A percentile compares a stretch with the other conserved stretches of the same genome.
These are phyloP conservation scores for Recurvomyces mirabilis DNA, from an alignment of 495 filamentous ascomycete species.

Conservation along the genomic window DNA sequence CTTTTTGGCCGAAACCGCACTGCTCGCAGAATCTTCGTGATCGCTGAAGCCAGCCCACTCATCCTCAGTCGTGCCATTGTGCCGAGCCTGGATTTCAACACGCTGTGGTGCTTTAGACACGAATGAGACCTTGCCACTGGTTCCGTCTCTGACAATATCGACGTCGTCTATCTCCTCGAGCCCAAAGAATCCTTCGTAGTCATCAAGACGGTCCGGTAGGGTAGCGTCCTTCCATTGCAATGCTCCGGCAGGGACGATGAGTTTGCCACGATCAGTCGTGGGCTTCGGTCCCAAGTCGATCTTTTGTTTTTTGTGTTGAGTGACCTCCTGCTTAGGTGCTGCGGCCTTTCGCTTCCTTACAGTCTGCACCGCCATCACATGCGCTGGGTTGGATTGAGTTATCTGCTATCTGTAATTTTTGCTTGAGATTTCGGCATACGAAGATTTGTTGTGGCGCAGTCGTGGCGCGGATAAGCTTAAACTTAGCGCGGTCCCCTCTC, in stretches of 20 bases:
- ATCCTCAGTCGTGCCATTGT: slow-evolving; percentile 27
- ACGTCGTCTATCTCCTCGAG: slow-evolving; percentile 88
- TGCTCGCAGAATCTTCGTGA: slow-evolving; percentile 13
- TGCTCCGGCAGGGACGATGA: slow-evolving; percentile 36
- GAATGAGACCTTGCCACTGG: slow-evolving; percentile 40
- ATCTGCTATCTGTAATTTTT: no score
- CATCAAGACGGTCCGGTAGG: slow-evolving; percentile 75
- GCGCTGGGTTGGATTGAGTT: no score
- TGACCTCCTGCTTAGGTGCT: no score
- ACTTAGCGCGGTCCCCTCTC: no score
- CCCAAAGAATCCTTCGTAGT: slow-evolving; percentile 90
- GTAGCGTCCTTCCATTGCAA: slow-evolving; percentile 73
- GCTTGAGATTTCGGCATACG: no score
- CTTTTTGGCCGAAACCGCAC: not conserved
- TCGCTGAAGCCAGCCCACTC: slow-evolving; percentile 49
- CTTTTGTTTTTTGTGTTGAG: no score
- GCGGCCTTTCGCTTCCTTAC: no score
- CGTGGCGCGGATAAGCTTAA: no score
- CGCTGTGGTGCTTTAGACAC: slow-evolving; percentile 3
- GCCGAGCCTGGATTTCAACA: not conserved
- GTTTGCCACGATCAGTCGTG: no score
- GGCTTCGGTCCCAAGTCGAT: not conserved
- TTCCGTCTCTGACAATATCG: slow-evolving; percentile 54
- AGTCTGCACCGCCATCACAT: no score
- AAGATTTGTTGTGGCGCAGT: no score